These are phyloP conservation scores for Aureobasidium sp. DNA, from an alignment of 2,329 filamentous ascomycete species.

Conservation along the genomic window DNA sequence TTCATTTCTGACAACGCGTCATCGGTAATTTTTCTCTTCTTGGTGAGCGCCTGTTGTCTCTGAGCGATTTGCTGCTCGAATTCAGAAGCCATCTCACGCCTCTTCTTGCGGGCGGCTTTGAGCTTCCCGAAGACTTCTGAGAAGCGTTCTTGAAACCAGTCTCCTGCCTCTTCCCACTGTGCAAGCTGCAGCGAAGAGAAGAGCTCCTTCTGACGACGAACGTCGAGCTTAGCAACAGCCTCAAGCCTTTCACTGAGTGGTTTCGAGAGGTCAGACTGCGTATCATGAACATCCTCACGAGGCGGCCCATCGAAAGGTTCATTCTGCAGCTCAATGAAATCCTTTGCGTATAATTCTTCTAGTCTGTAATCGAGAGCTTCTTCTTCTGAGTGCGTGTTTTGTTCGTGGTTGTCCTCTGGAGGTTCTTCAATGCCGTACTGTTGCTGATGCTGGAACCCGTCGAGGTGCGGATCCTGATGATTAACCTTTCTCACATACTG, in stretches of 20 bases:
- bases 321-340: conserved; percentile 20
- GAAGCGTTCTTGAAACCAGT: conserved; percentile 52
- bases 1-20: conserved; percentile 40
- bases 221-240: conserved; percentile 5
- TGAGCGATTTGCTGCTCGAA: conserved; percentile 51
- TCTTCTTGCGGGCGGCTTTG: conserved; percentile 44
- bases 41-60: conserved; percentile 43
- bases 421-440: background rate
- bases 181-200: conserved; percentile 43
- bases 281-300: background rate
- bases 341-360: conserved; percentile 20
- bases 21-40: conserved; percentile 41
- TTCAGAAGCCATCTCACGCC: conserved; percentile 42
- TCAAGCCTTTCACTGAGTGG: conserved; percentile 19
- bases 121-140: conserved; percentile 41
- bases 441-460: background rate
- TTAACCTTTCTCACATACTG: background rate
- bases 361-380: conserved; percentile 21
- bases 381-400: background rate
- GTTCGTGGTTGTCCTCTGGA: background rate
- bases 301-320: conserved; percentile 15
- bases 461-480: background rate
- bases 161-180: conserved; percentile 55
- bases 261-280: background rate
- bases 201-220: conserved; percentile 38